phyloP scores from a whole-genome alignment of 2,329 filamentous ascomycete species.

The Fusarium ambrosium region DNA sequence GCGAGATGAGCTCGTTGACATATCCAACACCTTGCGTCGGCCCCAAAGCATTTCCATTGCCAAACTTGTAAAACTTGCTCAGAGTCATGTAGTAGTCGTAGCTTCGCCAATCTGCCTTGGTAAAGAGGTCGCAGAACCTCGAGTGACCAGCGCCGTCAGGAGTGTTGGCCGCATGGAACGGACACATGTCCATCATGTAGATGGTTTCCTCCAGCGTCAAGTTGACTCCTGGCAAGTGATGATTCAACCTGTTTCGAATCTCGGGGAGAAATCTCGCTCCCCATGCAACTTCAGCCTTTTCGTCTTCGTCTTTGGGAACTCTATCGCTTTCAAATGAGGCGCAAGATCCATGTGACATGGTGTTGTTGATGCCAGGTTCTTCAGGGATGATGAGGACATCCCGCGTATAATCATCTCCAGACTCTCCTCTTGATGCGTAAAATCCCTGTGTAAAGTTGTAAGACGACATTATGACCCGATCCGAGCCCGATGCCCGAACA shows the following conservation, averaged over 20 bases:
- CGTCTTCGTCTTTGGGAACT: constrained; percentile 60
- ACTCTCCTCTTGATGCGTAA: constrained; percentile 60
- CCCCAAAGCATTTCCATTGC: constrained; percentile 81
- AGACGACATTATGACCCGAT: constrained; percentile 81
- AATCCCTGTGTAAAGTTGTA: constrained; percentile 83
- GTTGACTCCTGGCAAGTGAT: constrained; percentile 75
- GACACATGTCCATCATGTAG: constrained; percentile 88
- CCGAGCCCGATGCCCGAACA: constrained; percentile 77
- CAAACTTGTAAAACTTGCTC: constrained; percentile 87
- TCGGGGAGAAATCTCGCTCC: constrained; percentile 72
- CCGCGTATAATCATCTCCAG: constrained; percentile 61
- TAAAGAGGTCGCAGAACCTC: constrained; percentile 83
- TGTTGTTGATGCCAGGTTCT: constrained; percentile 78
- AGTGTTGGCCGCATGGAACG: constrained; percentile 83
- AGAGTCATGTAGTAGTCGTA: constrained; percentile 88
- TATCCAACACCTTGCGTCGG: constrained; percentile 90
- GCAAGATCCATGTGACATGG: constrained; percentile 81
- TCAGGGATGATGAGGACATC: constrained; percentile 79
- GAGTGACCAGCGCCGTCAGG: constrained; percentile 66
- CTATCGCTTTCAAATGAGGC: constrained; percentile 75
- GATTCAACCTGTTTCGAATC: constrained; percentile 78
- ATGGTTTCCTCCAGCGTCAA: constrained; percentile 74
- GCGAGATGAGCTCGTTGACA: constrained; percentile 87
- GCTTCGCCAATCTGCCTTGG: constrained; percentile 76
- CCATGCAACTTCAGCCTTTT: constrained; percentile 68